phyloP scores from a whole-genome alignment of 1,284 basidiomycete species.

The Sanghuangporus sanghuang region DNA sequence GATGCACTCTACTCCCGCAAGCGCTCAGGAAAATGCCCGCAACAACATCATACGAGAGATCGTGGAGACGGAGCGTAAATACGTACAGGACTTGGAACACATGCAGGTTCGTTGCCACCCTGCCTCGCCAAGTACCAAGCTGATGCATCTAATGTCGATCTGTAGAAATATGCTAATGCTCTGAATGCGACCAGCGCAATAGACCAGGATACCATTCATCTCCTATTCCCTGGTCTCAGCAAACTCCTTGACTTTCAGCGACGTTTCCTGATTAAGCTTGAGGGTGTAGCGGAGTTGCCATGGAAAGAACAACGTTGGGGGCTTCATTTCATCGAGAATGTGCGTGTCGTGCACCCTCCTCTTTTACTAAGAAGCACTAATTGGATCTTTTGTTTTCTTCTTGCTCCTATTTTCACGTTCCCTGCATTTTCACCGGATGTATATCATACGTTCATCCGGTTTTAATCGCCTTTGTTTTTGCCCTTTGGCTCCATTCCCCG shows the following conservation, averaged over 20 bases:
- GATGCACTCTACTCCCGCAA: conserved; percentile 36
- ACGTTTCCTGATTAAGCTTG: conserved; percentile 92
- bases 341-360: conserved; percentile 38
- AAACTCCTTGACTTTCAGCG: conserved; percentile 96
- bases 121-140: conserved; percentile 18
- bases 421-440: conserved; percentile 8
- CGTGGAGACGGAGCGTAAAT: conserved; percentile 94
- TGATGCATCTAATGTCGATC: not conserved
- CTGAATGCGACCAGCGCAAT: conserved; percentile 81
- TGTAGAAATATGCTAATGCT: conserved; percentile 76
- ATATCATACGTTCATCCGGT: conserved; percentile 17
- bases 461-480: conserved; percentile 30
- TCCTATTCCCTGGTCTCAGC: conserved; percentile 94
- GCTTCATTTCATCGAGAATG: conserved; percentile 72
- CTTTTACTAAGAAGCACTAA: conserved; percentile 3
- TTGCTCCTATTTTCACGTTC: not conserved
- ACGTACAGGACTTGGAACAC: conserved; percentile 96
- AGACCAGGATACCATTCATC: conserved; percentile 91
- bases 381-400: conserved; percentile 19
- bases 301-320: conserved; percentile 93
- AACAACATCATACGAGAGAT: conserved; percentile 83
- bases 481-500: conserved; percentile 21
- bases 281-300: conserved; percentile 76
- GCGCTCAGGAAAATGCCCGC: conserved; percentile 61
- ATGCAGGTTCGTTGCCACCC: conserved; percentile 68